phyloP scores from a whole-genome alignment of 805 yeast species.

The Saturnispora mendoncae region DNA sequence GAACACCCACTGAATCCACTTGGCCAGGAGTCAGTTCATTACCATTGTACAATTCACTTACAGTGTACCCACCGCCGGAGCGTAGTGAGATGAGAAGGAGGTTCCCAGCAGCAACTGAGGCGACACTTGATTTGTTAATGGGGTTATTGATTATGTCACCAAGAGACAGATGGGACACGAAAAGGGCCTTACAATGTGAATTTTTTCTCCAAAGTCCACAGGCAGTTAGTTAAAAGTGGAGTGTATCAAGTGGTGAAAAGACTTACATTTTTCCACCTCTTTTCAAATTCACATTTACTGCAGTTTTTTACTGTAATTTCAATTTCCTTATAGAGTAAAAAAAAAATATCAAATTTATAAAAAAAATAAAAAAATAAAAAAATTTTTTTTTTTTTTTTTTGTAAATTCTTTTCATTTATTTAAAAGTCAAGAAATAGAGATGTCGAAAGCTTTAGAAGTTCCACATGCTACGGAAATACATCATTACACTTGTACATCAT shows the following conservation, averaged over 20 bases:
- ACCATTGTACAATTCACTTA: constrained; percentile 66
- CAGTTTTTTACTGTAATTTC: too few species aligned
- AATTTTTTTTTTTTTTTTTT: not conserved
- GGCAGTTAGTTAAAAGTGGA: constrained; percentile 34
- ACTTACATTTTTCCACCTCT: too few species aligned
- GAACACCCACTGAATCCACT: constrained; percentile 84
- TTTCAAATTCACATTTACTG: too few species aligned
- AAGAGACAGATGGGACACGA: constrained; percentile 55
- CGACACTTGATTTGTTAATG: constrained; percentile 67
- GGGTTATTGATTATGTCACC: constrained; percentile 75
- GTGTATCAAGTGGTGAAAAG: too few species aligned
- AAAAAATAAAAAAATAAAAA: not conserved
- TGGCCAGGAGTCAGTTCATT: constrained; percentile 88
- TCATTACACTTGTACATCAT: constrained; percentile 72
- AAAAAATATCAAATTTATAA: too few species aligned
- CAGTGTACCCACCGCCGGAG: constrained; percentile 76
- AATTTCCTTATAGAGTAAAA: not conserved
- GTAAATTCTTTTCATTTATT: not conserved
- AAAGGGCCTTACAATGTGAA: constrained; percentile 51
- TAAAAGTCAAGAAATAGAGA: not conserved
- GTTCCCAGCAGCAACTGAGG: constrained; percentile 84
- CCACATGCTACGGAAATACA: constrained; percentile 6
- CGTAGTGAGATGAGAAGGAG: constrained; percentile 70
- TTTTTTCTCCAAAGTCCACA: constrained; percentile 68
- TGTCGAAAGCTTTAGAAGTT: constrained; percentile 1